These are phyloP conservation scores for Hibiscus trionum DNA, from an alignment of 345 rosid species.

Conservation along the genomic window DNA sequence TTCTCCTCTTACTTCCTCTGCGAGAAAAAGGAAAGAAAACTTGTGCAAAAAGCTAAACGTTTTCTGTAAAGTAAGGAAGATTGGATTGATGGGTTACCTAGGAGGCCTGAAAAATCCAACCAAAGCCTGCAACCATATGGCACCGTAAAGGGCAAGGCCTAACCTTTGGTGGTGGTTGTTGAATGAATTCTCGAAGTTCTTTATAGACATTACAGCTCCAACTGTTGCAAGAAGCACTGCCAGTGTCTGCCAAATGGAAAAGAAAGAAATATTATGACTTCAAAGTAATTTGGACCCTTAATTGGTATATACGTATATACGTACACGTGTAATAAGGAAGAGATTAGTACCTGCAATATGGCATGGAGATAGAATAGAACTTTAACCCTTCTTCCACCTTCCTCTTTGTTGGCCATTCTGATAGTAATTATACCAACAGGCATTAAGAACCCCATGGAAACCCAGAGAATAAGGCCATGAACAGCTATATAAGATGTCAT, in stretches of 20 bases:
- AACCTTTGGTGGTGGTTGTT: conserved; percentile 55
- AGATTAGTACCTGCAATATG: conserved; percentile 51
- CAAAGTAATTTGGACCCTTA: no score
- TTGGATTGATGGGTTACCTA: conserved; percentile 18
- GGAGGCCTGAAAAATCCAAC: conserved; percentile 48
- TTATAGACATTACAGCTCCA: conserved; percentile 58
- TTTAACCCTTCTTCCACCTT: conserved; percentile 30
- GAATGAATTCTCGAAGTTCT: conserved; percentile 53
- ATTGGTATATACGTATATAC: no score
- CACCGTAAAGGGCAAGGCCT: conserved; percentile 51
- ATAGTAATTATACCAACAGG: conserved; percentile 68
- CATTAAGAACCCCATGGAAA: conserved; percentile 67
- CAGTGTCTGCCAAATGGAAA: conserved; percentile 28
- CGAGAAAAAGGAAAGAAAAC: not conserved
- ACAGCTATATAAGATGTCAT: conserved; percentile 38
- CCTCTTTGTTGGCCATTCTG: conserved; percentile 51
- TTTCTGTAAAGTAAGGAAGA: not conserved
- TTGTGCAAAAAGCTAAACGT: not conserved
- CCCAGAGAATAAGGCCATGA: conserved; percentile 81
- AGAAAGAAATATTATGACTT: no score
- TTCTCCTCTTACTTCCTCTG: conserved; percentile 66
- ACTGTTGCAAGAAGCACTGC: conserved; percentile 40
- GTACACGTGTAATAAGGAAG: not conserved
- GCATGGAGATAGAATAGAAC: conserved; percentile 55
- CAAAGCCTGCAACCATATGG: conserved; percentile 50